Base-by-base conservation (phyloP, 352 stramenopile species). In the Thalassiosira hispida region DNA sequence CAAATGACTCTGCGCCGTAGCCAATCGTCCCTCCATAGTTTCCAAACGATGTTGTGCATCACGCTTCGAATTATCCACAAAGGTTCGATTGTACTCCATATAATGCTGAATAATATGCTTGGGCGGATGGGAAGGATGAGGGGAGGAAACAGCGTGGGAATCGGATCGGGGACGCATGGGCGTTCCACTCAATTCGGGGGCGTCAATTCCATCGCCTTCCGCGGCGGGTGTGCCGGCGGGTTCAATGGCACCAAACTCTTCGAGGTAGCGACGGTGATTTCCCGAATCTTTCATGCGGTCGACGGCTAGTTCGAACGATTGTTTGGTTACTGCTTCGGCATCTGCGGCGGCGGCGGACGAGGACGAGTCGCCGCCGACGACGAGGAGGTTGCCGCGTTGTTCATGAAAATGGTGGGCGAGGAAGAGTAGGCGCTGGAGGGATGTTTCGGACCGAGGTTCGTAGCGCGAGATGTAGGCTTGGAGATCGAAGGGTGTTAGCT, bases 391-490 rank as follows among this genome's bases (percentile, higher is more conserved):
- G 12, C 20, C n/a, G 42, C 22, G 2, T 11, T 72, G 18, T 1
- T 16, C 14, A 44, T 83, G 75, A 31, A 83, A 78, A 61, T 73
- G 44, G 12, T 74, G 75, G 12, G 67, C 83, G 61, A 91, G 74
- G 18, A 85, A 81, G 18, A 90, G 52, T 0, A 92, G 62, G 23
- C 86, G 75, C 59, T 88, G 77, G 11, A 91, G 68, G 31, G 62
- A 61, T 1, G 79, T 89, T 72, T 90, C 82, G 23, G 82, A 87
- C 11, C n/a, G 59, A 55, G 66, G 0, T 14, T 77, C 57, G 51
- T 92, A 92, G 40, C 74, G 79, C 14, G 59, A 70, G 49, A 91
- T 90, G 60, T 92, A 92, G 2, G 75, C 53, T 56, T 81, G 62
- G 16, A 92, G 72, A 73, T 92, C 84, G 71, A 91, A 89, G 20